Base-by-base conservation (phyloP, 495 filamentous ascomycete genomes). In the Penicillium turbatum region DNA sequence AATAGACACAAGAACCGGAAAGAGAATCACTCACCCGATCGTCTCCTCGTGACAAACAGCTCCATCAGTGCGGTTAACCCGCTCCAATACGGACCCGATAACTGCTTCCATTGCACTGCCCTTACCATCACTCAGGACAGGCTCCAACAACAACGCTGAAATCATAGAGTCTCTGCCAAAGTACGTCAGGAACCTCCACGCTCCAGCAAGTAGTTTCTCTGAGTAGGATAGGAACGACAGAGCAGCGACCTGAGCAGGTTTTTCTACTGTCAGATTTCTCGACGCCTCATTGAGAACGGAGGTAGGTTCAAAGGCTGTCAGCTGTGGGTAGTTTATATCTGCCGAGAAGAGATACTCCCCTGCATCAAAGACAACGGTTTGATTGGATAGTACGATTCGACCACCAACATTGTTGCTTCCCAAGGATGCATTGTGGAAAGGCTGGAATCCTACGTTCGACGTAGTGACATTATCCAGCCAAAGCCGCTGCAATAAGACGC, bases 131-230 rank as follows among this genome's bases (percentile, higher is more conserved):
- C 81, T 84, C 7, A 86, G 70, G 9, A 86, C 72, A 9, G 80
- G 77, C 51, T 79, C 71, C 13, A 86, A 59, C 2, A 86, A 68
- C 10, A 86, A 71, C 21, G 77, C 63, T 0, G 80, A 74, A 43
- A 86, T 82, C 70, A 86, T 81, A 37, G 76, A 81, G 55, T 86
- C 83, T 5, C 83, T 76, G 2, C 83, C 83, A 65, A 86, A 86
- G 53, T 86, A 86, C 1, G 82, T 86, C 48, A 86, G 60, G 52
- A 85, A 86, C 11, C 82, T 69, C 83, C 83, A 86, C n/a, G 80
- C 79, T 13, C 83, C 83, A 9, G 83, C 83, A 2, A 84, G 68
- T 6, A 86, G 63, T 48, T 86, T 86, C 15, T 76, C 71, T 0
- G 71, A 80, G 61, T 83, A 86, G 4, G 83, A 85, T 19, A 86